Conservation (phyloP, 768 basidiomycete genomes). For the Mrakia hoshinonis region DNA sequence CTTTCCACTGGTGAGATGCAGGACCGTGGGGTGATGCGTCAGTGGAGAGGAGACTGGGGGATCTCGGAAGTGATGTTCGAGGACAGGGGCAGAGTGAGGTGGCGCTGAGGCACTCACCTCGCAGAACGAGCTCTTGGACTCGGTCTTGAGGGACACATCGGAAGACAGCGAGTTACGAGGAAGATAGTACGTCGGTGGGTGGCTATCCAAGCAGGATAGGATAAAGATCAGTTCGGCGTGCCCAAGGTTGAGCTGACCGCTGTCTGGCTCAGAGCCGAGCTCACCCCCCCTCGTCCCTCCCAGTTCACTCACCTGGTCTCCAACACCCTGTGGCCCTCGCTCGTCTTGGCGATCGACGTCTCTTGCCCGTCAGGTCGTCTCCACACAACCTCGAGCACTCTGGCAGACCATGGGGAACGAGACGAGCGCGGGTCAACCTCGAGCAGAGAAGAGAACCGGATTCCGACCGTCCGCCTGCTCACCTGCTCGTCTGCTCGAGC, state of each 20-base stretch:
- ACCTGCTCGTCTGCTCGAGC: conserved; percentile 34
- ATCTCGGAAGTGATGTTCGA: neutral
- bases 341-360: conserved; percentile 36
- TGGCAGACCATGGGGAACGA: conserved; percentile 7
- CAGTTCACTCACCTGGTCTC: conserved; percentile 36
- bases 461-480: neutral
- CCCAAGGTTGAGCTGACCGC: no score
- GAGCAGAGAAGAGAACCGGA: no score
- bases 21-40: neutral
- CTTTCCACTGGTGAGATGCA: conserved; percentile 33
- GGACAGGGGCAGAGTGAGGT: neutral
- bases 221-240: neutral
- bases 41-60: neutral
- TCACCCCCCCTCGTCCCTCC: neutral
- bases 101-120: conserved; percentile 32
- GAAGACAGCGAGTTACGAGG: conserved; percentile 29
- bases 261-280: no score
- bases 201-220: conserved; percentile 26
- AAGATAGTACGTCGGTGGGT: conserved; percentile 41
- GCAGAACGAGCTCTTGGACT: conserved; percentile 35
- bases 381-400: conserved; percentile 36
- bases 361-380: conserved; percentile 29
- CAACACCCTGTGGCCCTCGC: conserved; percentile 35
- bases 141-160: conserved; percentile 28
- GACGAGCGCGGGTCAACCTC: neutral